Percentiles rank a stretch among this genome's conserved stretches.
Evolutionary conservation across 371 early-diverging fungal species (phyloP).

Genomic region (Haplosporangium sp.): DNA sequence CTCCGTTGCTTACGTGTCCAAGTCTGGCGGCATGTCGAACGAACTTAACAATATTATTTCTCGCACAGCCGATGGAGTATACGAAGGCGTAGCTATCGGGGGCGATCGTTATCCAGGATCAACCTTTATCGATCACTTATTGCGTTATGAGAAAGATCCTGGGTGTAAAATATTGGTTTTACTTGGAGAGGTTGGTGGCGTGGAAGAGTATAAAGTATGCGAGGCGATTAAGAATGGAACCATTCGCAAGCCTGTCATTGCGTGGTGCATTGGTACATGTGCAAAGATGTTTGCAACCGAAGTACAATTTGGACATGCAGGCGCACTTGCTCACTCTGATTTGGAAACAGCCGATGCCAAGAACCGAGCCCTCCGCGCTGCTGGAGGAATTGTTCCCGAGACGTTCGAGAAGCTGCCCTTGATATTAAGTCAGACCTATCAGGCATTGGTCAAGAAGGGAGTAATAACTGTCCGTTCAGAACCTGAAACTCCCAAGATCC

Average conservation of each 20-base stretch:
- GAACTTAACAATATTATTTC: constrained; percentile 98
- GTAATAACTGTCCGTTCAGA: constrained; percentile 80
- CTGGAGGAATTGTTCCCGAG: constrained; percentile 93
- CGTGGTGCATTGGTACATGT: constrained; percentile 99
- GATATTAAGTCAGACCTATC: constrained; percentile 82
- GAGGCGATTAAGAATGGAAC: constrained; percentile 89
- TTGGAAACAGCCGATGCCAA: constrained; percentile 97
- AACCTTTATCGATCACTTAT: constrained; percentile 97
- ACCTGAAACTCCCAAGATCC: constrained; percentile 97
- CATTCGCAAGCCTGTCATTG: constrained; percentile 97
- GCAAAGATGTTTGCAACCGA: constrained; percentile 98
- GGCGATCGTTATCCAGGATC: constrained; percentile 99
- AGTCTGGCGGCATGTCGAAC: constrained; percentile 99
- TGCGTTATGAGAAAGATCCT: constrained; percentile 94
- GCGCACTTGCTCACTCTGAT: constrained; percentile 96
- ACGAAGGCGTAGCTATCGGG: constrained; percentile 98
- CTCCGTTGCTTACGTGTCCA: constrained; percentile 97
- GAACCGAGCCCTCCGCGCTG: constrained; percentile 89
- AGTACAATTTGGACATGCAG: constrained; percentile 98
- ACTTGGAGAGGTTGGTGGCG: constrained; percentile 98
- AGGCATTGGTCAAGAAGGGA: constrained; percentile 81
- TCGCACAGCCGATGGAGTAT: constrained; percentile 96
- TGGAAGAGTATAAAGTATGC: constrained; percentile 95
- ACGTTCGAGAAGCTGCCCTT: constrained; percentile 96
- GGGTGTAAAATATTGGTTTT: constrained; percentile 94